Evolutionary conservation across 2,329 filamentous ascomycete species (phyloP).

Genomic region (Phyllosticta ampelicida): DNA sequence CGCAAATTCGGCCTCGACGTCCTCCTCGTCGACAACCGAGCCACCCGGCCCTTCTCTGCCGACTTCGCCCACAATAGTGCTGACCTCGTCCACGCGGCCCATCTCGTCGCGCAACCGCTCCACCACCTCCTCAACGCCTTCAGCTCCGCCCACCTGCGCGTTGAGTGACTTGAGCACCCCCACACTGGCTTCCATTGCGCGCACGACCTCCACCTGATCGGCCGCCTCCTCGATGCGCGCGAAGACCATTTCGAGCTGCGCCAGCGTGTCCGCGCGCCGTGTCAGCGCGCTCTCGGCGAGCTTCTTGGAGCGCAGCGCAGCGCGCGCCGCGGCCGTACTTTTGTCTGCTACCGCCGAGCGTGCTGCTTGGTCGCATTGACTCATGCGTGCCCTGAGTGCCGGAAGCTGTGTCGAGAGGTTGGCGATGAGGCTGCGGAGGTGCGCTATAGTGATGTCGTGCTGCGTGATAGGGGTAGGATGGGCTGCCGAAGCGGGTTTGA

Average conservation of each 20-base stretch:
- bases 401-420: slow-evolving; percentile 57
- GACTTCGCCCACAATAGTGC: slow-evolving; percentile 59
- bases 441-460: slow-evolving; percentile 73
- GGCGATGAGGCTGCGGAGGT: slow-evolving; percentile 61
- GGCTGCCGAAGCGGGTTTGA: slow-evolving; percentile 44
- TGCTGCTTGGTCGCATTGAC: slow-evolving; percentile 44
- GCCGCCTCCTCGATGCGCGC: slow-evolving; percentile 75
- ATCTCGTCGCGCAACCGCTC: slow-evolving; percentile 70
- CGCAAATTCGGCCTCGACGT: slow-evolving; percentile 81
- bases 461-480: slow-evolving; percentile 49
- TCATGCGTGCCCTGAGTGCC: slow-evolving; percentile 47
- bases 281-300: slow-evolving; percentile 63
- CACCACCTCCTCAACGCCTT: slow-evolving; percentile 65
- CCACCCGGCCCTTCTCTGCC: slow-evolving; percentile 14
- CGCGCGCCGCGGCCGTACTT: slow-evolving; percentile 64
- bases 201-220: slow-evolving; percentile 73
- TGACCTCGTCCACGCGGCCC: slow-evolving; percentile 63
- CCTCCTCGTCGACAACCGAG: slow-evolving; percentile 57
- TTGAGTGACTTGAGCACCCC: slow-evolving; percentile 64
- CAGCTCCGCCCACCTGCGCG: slow-evolving; percentile 62
- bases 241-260: slow-evolving; percentile 74
- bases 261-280: slow-evolving; percentile 60
- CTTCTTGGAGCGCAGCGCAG: slow-evolving; percentile 74
- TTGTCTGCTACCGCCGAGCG: slow-evolving; percentile 60
- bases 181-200: slow-evolving; percentile 69